These are phyloP conservation scores for Kalaharituber pfeilii DNA, from an alignment of 2,329 filamentous ascomycete genomes.

Conservation along the genomic window DNA sequence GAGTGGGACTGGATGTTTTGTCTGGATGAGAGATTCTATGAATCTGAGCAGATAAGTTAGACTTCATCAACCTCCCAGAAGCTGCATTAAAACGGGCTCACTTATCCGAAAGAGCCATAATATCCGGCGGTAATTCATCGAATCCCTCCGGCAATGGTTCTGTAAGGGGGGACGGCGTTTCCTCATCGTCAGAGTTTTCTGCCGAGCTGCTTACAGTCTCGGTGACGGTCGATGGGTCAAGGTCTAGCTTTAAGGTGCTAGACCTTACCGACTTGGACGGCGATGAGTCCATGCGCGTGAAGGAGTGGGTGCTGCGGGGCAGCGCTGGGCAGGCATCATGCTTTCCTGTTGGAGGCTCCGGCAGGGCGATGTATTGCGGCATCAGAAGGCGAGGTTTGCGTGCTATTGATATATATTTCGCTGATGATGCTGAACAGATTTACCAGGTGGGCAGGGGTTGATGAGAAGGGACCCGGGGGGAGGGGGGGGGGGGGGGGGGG, in stretches of 20 bases:
- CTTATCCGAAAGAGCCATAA: constrained; percentile 79
- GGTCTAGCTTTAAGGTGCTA: constrained; percentile 7
- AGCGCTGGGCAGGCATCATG: constrained; percentile 25
- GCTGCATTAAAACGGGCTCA: constrained; percentile 29
- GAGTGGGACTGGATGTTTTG: constrained; percentile 67
- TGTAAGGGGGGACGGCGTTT: constrained; percentile 5
- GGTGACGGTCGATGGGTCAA: constrained; percentile 9
- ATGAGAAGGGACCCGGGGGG: too few relatives aligned
- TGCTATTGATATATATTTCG: too few relatives aligned
- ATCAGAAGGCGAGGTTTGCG: too few relatives aligned
- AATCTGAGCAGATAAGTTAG: constrained; percentile 41
- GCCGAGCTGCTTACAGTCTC: constrained; percentile 8
- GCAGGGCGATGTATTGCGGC: background rate
- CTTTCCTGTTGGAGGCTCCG: background rate
- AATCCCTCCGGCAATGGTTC: constrained; percentile 32
- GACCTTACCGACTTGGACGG: background rate
- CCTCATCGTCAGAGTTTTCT: constrained; percentile 12
- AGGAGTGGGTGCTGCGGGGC: constrained; percentile 30
- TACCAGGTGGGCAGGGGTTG: too few relatives aligned
- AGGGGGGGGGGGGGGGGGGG: too few relatives aligned
- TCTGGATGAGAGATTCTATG: constrained; percentile 73
- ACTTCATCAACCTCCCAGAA: constrained; percentile 7
- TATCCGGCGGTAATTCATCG: constrained; percentile 83
- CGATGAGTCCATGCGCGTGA: constrained; percentile 32
- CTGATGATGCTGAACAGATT: too few relatives aligned